A percentile compares a stretch with the other conserved stretches of the same genome.
phyloP scores from a whole-genome alignment of 139 green algal genomes.

The Chlorokybus atmophyticus region DNA sequence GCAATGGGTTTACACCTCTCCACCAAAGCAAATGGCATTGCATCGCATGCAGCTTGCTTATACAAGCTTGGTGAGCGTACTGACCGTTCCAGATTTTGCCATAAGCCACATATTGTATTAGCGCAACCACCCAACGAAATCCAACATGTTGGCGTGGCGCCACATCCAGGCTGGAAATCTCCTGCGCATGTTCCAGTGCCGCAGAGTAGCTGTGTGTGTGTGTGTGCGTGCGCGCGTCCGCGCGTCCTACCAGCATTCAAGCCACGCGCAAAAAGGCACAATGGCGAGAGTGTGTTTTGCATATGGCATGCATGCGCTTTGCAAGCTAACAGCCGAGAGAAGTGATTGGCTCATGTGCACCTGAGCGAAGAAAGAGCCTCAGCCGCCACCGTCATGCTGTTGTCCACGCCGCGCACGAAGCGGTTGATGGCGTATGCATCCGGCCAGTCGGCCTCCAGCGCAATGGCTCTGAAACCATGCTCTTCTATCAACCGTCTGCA shows the following conservation, averaged over 20 bases:
- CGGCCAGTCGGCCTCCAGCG: slow-evolving; percentile 40
- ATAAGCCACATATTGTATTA: slow-evolving; percentile 26
- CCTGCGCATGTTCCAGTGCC: too few species aligned
- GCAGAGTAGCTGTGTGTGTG: too few species aligned
- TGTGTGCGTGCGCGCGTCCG: slow-evolving; percentile 11
- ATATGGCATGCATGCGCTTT: too few species aligned
- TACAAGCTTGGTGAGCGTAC: too few species aligned
- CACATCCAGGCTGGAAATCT: slow-evolving; percentile 50
- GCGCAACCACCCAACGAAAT: slow-evolving; percentile 35
- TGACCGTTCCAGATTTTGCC: too few species aligned
- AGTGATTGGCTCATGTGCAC: not conserved
- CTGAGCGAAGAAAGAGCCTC: not conserved
- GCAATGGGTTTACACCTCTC: too few species aligned
- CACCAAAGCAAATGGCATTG: too few species aligned
- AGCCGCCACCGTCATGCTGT: not conserved
- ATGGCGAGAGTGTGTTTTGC: not conserved
- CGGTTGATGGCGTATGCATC: slow-evolving; percentile 39
- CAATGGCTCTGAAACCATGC: slow-evolving; percentile 16
- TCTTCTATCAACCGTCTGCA: not conserved
- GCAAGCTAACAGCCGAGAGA: too few species aligned
- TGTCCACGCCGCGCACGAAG: slow-evolving; percentile 32
- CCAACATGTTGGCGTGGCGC: slow-evolving; percentile 35
- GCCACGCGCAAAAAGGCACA: not conserved
- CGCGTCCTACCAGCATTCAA: slow-evolving; percentile 32
- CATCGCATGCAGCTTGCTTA: too few species aligned